Conservation (phyloP, 176 grass and related monocot species). For the Pontederia paniculata region DNA sequence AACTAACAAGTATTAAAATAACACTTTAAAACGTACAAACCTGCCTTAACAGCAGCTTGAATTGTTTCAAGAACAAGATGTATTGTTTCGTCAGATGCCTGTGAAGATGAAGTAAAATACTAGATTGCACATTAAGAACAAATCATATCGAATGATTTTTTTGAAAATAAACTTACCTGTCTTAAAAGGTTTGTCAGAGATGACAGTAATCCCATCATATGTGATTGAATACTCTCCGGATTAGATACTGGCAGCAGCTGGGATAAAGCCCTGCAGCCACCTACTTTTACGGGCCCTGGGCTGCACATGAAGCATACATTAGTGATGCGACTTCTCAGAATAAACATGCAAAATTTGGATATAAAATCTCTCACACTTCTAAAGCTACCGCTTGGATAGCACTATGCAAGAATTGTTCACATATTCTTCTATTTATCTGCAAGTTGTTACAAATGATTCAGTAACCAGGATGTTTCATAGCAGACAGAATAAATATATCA, state of each 20-base stretch:
- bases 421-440: constrained; percentile 63
- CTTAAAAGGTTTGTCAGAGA: constrained; percentile 72
- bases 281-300: constrained; percentile 85
- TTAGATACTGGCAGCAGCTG: constrained; percentile 57
- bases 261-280: constrained; percentile 68
- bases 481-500: constrained; percentile 5
- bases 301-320: constrained; percentile 36
- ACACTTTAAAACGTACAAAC: constrained; percentile 32
- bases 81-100: constrained; percentile 91
- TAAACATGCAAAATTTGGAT: constrained; percentile 16
- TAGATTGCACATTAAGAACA: neutral
- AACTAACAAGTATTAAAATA: constrained; percentile 15
- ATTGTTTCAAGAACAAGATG: constrained; percentile 97
- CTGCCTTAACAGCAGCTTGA: constrained; percentile 67
- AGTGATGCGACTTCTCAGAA: constrained; percentile 18
- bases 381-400: constrained; percentile 58
- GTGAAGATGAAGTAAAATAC: constrained; percentile 17
- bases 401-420: constrained; percentile 57
- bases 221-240: constrained; percentile 32
- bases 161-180: constrained; percentile 39
- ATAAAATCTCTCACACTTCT: constrained; percentile 64
- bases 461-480: neutral
- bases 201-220: constrained; percentile 63
- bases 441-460: constrained; percentile 10
- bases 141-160: constrained; percentile 1